Evolutionary conservation across 257 asterid genomes (phyloP).

Genomic region (Solanum megistacrolobum): DNA sequence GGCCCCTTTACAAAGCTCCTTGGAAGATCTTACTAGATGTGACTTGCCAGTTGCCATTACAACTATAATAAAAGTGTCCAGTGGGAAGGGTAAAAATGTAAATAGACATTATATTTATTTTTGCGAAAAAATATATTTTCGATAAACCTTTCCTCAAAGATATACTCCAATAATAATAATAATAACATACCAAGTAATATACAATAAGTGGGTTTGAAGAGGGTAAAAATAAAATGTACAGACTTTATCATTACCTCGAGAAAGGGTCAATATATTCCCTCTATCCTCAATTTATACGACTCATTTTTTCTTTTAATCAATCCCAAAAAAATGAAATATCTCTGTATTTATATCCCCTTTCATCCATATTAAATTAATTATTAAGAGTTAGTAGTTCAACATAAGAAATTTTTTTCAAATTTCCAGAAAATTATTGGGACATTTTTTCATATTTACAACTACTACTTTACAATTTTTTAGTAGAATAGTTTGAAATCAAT

Average conservation of each 20-base stretch:
- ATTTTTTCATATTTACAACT: neutral
- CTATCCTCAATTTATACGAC: neutral
- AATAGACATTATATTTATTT: no score
- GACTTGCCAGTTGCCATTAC: neutral
- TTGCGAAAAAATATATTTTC: no score
- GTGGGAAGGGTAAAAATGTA: neutral
- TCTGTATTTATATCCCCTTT: no score
- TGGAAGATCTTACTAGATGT: neutral
- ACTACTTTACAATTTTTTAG: neutral
- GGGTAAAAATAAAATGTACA: no score
- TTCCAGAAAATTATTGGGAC: neutral
- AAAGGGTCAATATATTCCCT: neutral
- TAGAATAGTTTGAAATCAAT: no score
- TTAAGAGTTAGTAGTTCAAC: no score
- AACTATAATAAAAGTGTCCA: neutral
- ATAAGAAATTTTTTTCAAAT: neutral
- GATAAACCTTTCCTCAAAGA: no score
- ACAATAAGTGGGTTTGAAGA: neutral
- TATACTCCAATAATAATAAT: no score
- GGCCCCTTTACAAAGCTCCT: neutral
- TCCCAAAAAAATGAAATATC: no score
- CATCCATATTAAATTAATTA: no score
- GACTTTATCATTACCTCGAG: neutral
- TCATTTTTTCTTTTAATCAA: neutral
- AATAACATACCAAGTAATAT: no score